Evolutionary conservation across 1,284 basidiomycete genomes (phyloP).

Genomic region (Papiliotrema nemorosa): DNA sequence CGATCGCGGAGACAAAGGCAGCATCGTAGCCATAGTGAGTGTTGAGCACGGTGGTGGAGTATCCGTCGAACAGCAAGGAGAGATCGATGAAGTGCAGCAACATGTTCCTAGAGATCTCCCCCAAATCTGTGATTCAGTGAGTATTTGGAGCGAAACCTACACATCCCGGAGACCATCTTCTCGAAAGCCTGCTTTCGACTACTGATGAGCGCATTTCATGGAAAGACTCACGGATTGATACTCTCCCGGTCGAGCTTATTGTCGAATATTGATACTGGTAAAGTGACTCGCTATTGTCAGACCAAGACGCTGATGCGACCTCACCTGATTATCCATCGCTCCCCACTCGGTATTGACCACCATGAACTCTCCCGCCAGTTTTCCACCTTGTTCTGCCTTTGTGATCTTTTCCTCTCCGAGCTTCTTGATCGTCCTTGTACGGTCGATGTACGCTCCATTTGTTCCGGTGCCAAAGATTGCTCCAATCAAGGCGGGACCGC

Average conservation of each 20-base stretch:
- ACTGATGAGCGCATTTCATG: constrained; percentile 1
- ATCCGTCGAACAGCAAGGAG: constrained; percentile 69
- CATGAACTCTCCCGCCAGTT: constrained; percentile 66
- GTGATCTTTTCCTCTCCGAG: constrained; percentile 60
- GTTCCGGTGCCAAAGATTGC: constrained; percentile 98
- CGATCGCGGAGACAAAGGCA: constrained; percentile 82
- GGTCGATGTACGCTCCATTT: constrained; percentile 94
- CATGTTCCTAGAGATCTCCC: constrained; percentile 84
- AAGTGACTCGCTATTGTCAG: constrained; percentile 76
- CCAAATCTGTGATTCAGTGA: no score
- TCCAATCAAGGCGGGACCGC: constrained; percentile 78
- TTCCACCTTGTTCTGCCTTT: constrained; percentile 49
- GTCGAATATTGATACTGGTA: constrained; percentile 90
- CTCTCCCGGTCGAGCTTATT: constrained; percentile 87
- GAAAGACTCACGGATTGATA: constrained; percentile 68
- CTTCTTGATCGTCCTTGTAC: constrained; percentile 78
- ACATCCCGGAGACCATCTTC: constrained; percentile 99
- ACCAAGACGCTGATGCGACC: constrained; percentile 23
- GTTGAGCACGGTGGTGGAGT: constrained; percentile 69
- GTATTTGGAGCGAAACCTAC: no score
- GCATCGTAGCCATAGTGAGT: constrained; percentile 92
- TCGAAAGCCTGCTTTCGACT: constrained; percentile 86
- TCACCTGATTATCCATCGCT: constrained; percentile 82
- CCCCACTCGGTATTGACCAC: constrained; percentile 98
- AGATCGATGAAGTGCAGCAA: constrained; percentile 81